phyloP scores from a whole-genome alignment of 169 alveolate genomes.

The Plasmodium sp. region DNA sequence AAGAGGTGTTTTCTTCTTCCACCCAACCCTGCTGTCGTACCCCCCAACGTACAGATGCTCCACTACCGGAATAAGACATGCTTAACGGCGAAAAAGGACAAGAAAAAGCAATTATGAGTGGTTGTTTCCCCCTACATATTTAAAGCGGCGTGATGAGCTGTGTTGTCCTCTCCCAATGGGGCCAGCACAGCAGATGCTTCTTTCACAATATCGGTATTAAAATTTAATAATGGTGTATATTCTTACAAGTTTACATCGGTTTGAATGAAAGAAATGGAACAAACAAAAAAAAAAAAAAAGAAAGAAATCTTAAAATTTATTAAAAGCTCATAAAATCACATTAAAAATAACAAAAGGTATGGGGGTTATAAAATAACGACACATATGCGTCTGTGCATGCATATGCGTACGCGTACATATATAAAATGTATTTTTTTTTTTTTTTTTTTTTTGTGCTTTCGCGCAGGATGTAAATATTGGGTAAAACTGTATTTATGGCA shows the following conservation, averaged over 20 bases:
- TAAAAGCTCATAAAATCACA: neutral
- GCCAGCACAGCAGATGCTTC: neutral
- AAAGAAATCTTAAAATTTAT: neutral
- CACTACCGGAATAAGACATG: conserved; percentile 52
- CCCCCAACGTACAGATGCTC: neutral
- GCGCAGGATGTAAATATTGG: neutral
- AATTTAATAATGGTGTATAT: neutral
- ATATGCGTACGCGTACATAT: neutral
- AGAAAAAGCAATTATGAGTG: neutral
- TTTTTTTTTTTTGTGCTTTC: neutral
- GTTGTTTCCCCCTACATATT: too few species aligned
- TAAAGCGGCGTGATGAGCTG: neutral
- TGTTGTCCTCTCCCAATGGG: neutral
- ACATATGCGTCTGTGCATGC: neutral
- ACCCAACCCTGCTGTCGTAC: neutral
- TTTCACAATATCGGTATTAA: neutral
- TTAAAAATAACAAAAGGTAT: neutral
- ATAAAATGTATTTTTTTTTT: neutral
- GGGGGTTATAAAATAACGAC: neutral
- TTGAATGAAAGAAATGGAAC: neutral
- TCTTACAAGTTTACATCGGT: neutral
- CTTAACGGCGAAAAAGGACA: conserved; percentile 1
- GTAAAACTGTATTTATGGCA: neutral
- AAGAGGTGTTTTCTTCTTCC: neutral
- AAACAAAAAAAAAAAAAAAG: neutral